A percentile compares a stretch with the other conserved stretches of the same genome.
Conservation (phyloP, 2,329 filamentous ascomycete species). For the Colletotrichum sp. region DNA sequence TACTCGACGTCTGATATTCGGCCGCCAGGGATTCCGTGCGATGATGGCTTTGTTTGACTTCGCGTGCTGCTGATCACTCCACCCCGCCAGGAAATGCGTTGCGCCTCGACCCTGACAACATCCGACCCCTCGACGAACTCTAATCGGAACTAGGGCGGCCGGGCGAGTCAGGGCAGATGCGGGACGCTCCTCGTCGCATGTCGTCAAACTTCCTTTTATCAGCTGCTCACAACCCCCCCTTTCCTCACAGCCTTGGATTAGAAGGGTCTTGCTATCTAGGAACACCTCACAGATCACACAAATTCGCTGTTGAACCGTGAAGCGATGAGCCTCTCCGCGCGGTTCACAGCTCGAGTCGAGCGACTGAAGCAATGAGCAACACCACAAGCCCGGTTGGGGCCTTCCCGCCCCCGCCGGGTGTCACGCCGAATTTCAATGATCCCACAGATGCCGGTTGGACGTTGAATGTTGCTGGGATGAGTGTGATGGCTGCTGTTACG, state of each 20-base stretch:
- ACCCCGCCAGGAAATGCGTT: neutral
- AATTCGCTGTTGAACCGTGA: neutral
- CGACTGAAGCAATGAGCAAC: constrained; percentile 12
- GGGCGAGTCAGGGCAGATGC: constrained; percentile 5
- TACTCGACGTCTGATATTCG: neutral
- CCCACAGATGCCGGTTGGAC: constrained; percentile 20
- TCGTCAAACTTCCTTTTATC: neutral
- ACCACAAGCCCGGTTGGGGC: constrained; percentile 13
- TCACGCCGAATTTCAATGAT: constrained; percentile 24
- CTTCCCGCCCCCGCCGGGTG: constrained; percentile 26
- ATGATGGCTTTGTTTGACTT: neutral
- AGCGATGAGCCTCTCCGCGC: constrained; percentile 1
- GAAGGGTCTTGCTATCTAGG: neutral
- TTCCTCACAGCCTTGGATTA: fast-evolving
- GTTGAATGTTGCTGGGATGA: constrained; percentile 18
- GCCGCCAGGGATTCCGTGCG: neutral
- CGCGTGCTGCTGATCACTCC: neutral
- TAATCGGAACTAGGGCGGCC: neutral
- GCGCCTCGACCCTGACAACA: neutral
- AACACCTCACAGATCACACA: neutral
- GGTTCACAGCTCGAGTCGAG: constrained; percentile 1
- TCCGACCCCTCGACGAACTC: constrained; percentile 10
- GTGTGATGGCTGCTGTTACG: constrained; percentile 18
- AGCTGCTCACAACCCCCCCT: neutral
- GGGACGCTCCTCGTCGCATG: neutral